Evolutionary conservation across 495 filamentous ascomycete species (phyloP).

Genomic region (Aspergillus carlsbadensis): DNA sequence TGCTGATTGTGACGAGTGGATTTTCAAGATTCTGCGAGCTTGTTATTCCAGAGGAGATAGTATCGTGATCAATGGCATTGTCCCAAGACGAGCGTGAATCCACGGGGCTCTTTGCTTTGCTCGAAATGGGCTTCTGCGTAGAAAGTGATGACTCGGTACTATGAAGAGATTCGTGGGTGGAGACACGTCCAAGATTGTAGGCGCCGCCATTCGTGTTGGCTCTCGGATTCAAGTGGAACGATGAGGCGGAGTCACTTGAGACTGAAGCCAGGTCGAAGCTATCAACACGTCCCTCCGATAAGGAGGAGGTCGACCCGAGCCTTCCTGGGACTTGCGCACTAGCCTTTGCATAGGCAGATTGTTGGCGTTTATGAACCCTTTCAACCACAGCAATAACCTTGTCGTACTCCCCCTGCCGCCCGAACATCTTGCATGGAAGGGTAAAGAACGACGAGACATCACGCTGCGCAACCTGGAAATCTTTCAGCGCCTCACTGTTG

Average conservation of each 20-base stretch:
- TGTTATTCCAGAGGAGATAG: slow-evolving; percentile 26
- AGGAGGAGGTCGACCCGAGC: slow-evolving; percentile 55
- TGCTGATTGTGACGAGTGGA: slow-evolving; percentile 29
- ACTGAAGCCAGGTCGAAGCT: slow-evolving; percentile 47
- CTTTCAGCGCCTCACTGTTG: slow-evolving; percentile 63
- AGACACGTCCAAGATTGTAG: slow-evolving; percentile 30
- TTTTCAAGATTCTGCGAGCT: slow-evolving; percentile 34
- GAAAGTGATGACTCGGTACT: slow-evolving; percentile 37
- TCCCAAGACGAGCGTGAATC: slow-evolving; percentile 40
- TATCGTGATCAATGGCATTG: slow-evolving; percentile 35
- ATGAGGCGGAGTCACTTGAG: slow-evolving; percentile 55
- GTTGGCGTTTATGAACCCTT: slow-evolving; percentile 63
- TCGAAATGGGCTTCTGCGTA: slow-evolving; percentile 26
- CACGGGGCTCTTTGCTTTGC: slow-evolving; percentile 36
- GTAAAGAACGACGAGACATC: slow-evolving; percentile 88
- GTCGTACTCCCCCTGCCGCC: slow-evolving; percentile 67
- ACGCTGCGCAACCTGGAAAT: slow-evolving; percentile 69
- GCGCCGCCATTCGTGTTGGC: slow-evolving; percentile 35
- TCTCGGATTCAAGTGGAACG: slow-evolving; percentile 47
- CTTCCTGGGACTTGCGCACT: slow-evolving; percentile 38
- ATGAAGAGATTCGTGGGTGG: slow-evolving; percentile 37
- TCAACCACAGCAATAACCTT: slow-evolving; percentile 71
- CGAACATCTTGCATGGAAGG: slow-evolving; percentile 75
- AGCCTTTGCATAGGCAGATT: slow-evolving; percentile 44
- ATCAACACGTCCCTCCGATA: slow-evolving; percentile 57